Percentiles rank a stretch among this genome's conserved stretches.
Evolutionary conservation across 2,329 filamentous ascomycete genomes (phyloP).

Genomic region (Acrocalymma vagum): DNA sequence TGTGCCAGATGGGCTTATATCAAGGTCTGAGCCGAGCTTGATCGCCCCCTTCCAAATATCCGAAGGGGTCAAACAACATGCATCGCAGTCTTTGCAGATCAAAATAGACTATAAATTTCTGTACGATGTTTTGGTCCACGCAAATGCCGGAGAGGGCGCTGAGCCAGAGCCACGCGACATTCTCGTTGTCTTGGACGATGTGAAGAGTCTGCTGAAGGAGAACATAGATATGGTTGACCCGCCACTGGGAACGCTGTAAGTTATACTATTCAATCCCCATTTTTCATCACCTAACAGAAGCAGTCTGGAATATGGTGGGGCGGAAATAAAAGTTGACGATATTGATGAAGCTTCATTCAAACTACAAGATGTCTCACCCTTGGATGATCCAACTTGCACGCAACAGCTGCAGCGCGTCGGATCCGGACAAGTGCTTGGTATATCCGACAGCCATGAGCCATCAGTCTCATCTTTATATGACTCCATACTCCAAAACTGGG

Average conservation of each 20-base stretch:
- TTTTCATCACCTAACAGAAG: constrained; percentile 8
- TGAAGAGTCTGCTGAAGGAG: constrained; percentile 26
- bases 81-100: neutral
- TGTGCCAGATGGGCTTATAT: constrained; percentile 31
- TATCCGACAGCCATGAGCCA: constrained; percentile 13
- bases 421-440: constrained; percentile 17
- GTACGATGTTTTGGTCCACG: constrained; percentile 20
- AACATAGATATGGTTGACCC: constrained; percentile 4
- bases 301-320: constrained; percentile 31
- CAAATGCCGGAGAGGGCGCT: neutral
- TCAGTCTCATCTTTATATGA: constrained; percentile 40
- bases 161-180: constrained; percentile 16
- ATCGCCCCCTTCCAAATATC: constrained; percentile 15
- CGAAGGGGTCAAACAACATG: constrained; percentile 1
- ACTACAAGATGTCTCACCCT: constrained; percentile 26
- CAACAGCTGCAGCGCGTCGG: constrained; percentile 27
- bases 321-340: constrained; percentile 30
- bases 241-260: constrained; percentile 34
- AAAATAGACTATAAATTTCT: constrained; percentile 19
- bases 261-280: neutral
- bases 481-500: constrained; percentile 37
- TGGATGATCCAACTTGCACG: constrained; percentile 1
- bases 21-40: constrained; percentile 12
- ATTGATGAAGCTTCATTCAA: constrained; percentile 38
- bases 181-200: constrained; percentile 14